phyloP scores from a whole-genome alignment of 169 alveolate species.

The Eimeria necatrix region DNA sequence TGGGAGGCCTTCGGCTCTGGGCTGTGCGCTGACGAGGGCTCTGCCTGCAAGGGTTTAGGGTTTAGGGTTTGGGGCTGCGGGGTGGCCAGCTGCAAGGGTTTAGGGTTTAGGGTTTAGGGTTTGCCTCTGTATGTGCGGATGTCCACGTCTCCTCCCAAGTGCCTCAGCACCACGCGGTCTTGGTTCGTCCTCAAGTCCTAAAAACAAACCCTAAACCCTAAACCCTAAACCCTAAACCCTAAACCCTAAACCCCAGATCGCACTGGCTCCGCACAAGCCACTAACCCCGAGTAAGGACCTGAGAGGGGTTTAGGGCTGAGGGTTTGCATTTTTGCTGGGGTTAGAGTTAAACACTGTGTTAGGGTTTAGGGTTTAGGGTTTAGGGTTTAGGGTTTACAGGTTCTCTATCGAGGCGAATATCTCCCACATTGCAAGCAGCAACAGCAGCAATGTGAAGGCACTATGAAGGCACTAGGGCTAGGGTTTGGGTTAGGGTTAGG shows the following conservation, averaged over 20 bases:
- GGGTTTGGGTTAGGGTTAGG: too few species aligned
- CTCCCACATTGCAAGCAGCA: conserved; percentile 95
- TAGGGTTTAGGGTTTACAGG: conserved; percentile 73
- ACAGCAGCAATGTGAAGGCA: conserved; percentile 89
- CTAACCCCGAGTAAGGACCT: neutral
- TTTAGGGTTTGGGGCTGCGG: conserved; percentile 7
- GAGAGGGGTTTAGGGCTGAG: neutral
- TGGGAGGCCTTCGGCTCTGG: too few species aligned
- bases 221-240: too few species aligned
- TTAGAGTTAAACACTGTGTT: too few species aligned
- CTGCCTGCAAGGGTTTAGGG: conserved; percentile 25
- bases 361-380: conserved; percentile 54
- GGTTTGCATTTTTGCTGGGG: neutral
- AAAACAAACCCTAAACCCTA: conserved; percentile 74
- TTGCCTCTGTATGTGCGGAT: conserved; percentile 68
- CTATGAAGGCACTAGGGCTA: too few species aligned
- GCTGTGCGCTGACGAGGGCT: neutral
- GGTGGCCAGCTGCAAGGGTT: conserved; percentile 35
- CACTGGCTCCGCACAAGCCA: neutral
- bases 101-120: conserved; percentile 66
- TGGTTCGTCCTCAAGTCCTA: conserved; percentile 87
- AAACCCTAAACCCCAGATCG: neutral
- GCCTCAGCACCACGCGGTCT: conserved; percentile 80
- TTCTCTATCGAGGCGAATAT: conserved; percentile 85
- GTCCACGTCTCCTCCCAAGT: conserved; percentile 76